These are phyloP conservation scores for Tremellales sp. DNA, from an alignment of 1,284 basidiomycete genomes.

Conservation along the genomic window DNA sequence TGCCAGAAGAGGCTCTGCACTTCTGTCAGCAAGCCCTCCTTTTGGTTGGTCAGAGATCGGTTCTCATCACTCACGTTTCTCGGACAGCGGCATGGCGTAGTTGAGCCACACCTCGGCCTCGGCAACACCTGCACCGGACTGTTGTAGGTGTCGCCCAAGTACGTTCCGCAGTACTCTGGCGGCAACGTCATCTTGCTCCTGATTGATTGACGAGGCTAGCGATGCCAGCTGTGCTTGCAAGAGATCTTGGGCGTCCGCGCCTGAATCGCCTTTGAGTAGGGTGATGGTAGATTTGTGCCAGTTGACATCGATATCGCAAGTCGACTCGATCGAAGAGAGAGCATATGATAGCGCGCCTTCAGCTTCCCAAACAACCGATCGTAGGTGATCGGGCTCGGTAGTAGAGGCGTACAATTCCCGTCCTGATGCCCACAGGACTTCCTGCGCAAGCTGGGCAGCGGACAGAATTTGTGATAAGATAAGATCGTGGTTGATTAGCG, in stretches of 20 bases:
- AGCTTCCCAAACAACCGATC: constrained; percentile 54
- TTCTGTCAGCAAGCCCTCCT: neutral
- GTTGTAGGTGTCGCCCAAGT: constrained; percentile 58
- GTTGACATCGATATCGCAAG: constrained; percentile 29
- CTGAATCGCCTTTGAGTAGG: constrained; percentile 29
- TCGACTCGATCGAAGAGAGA: constrained; percentile 54
- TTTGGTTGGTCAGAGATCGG: neutral
- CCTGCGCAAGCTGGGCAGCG: constrained; percentile 46
- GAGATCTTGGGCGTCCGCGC: constrained; percentile 20
- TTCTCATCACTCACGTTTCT: constrained; percentile 53
- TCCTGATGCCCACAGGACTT: constrained; percentile 51
- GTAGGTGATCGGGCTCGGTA: constrained; percentile 49
- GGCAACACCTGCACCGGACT: constrained; percentile 56
- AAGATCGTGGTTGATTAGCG: constrained; percentile 48
- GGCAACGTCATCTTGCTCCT: constrained; percentile 50
- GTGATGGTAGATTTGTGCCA: constrained; percentile 56
- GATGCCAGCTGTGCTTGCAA: constrained; percentile 46
- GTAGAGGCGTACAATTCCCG: constrained; percentile 55
- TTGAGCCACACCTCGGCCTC: constrained; percentile 70
- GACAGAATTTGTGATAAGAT: constrained; percentile 31
- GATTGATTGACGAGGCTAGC: constrained; percentile 42
- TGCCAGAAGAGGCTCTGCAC: constrained; percentile 62
- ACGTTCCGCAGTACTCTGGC: constrained; percentile 59
- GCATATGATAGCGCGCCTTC: constrained; percentile 67
- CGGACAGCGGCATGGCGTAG: constrained; percentile 61